Conservation (phyloP, 768 basidiomycete species). For the Boletus reticuloceps region DNA sequence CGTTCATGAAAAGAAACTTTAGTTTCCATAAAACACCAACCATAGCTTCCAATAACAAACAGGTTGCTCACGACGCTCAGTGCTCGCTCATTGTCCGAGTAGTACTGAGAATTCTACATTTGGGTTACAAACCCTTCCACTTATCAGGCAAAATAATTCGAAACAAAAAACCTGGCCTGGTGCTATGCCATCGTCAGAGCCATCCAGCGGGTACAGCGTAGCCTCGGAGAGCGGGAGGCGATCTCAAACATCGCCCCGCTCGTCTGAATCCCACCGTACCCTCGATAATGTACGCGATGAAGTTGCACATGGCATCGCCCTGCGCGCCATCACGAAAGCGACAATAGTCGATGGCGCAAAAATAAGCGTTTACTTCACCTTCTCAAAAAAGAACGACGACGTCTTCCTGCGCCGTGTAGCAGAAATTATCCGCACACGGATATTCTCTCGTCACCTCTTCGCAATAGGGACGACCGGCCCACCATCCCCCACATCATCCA, state of each 20-base stretch:
- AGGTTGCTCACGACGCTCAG: no score
- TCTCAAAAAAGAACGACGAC: conserved; percentile 56
- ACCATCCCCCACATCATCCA: conserved; percentile 24
- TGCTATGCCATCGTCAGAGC: conserved; percentile 26
- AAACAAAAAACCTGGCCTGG: no score
- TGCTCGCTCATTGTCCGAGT: no score
- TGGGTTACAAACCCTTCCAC: no score
- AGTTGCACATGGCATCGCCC: conserved; percentile 55
- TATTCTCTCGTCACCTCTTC: conserved; percentile 49
- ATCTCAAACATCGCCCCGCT: background rate
- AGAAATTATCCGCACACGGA: conserved; percentile 39
- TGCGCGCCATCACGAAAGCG: conserved; percentile 50
- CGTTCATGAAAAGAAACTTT: no score
- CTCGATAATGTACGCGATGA: conserved; percentile 60
- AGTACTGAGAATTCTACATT: no score
- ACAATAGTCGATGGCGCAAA: conserved; percentile 51
- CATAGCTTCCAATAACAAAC: no score
- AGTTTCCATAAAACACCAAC: no score
- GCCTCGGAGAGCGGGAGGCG: background rate
- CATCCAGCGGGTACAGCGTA: conserved; percentile 20
- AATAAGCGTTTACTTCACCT: conserved; percentile 58
- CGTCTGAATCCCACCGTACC: conserved; percentile 35
- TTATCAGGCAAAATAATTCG: no score
- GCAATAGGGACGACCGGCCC: conserved; percentile 50
- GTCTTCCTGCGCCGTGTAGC: conserved; percentile 58